A percentile compares a stretch with the other conserved stretches of the same genome.
phyloP scores from a whole-genome alignment of 2,329 filamentous ascomycete genomes.

The Ascochyta lentis region DNA sequence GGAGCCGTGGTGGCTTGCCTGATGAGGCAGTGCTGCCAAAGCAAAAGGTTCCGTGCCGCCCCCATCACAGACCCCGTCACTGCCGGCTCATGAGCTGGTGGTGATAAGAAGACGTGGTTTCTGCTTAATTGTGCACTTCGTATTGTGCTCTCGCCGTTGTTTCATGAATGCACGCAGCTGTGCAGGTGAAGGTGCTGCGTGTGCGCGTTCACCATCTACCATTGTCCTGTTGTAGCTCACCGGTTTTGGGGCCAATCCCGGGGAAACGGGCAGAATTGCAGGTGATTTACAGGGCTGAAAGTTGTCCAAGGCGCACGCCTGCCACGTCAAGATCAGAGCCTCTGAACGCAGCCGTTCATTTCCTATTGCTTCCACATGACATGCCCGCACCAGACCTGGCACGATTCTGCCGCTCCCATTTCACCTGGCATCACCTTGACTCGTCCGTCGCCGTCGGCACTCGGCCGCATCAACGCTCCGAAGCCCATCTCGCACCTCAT shows the following conservation, averaged over 20 bases:
- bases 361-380: neutral
- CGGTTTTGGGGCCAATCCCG: slow-evolving; percentile 16
- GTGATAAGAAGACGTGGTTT: slow-evolving; percentile 11
- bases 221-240: slow-evolving; percentile 16
- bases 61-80: slow-evolving; percentile 1
- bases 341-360: neutral
- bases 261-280: neutral
- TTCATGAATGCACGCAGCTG: slow-evolving; percentile 8
- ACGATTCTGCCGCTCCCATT: neutral
- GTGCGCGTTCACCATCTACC: slow-evolving; percentile 6
- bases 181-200: slow-evolving; percentile 11
- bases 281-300: slow-evolving; percentile 13
- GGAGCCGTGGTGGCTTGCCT: slow-evolving; percentile 17
- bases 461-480: slow-evolving; percentile 4
- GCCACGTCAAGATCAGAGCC: too few species aligned
- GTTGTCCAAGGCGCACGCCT: neutral
- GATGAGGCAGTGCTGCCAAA: slow-evolving; percentile 27
- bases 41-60: slow-evolving; percentile 7
- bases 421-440: neutral
- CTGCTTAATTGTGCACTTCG: slow-evolving; percentile 6
- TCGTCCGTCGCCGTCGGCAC: neutral
- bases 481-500: neutral
- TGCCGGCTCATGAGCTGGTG: slow-evolving; percentile 2
- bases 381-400: neutral
- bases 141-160: neutral